These are phyloP conservation scores for Microdochium trichocladiopsis DNA, from an alignment of 2,329 filamentous ascomycete genomes.

Conservation along the genomic window DNA sequence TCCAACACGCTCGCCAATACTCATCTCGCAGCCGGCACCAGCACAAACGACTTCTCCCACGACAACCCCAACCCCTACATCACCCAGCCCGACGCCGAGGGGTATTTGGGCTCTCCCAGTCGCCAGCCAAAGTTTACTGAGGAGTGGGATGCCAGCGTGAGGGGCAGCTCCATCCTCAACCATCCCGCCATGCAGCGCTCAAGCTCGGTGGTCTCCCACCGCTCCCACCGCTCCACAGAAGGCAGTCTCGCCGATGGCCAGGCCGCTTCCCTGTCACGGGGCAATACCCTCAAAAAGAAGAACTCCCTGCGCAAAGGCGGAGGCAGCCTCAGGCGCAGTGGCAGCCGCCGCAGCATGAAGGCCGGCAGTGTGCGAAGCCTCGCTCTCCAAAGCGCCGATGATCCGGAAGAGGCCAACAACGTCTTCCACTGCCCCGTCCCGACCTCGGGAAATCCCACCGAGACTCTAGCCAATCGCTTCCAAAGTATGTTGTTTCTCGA, in stretches of 20 bases:
- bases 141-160: constrained; percentile 63
- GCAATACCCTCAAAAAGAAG: constrained; percentile 85
- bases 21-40: constrained; percentile 1
- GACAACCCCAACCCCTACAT: constrained; percentile 8
- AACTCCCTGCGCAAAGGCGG: constrained; percentile 64
- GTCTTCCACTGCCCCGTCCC: constrained; percentile 88
- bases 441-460: constrained; percentile 80
- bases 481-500: constrained; percentile 53
- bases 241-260: constrained; percentile 25
- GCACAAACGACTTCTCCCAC: constrained; percentile 3
- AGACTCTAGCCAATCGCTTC: constrained; percentile 79
- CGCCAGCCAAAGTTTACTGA: constrained; percentile 54
- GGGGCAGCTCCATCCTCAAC: constrained; percentile 58
- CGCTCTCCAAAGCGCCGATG: constrained; percentile 59
- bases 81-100: constrained; percentile 5
- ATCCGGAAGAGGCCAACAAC: constrained; percentile 68
- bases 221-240: constrained; percentile 38
- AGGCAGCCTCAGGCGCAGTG: constrained; percentile 66
- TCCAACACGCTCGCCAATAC: constrained; percentile 12
- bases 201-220: constrained; percentile 44
- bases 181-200: constrained; percentile 51
- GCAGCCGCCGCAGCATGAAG: constrained; percentile 73
- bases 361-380: constrained; percentile 84
- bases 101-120: background rate
- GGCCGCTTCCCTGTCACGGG: constrained; percentile 32